Conservation (phyloP, 2,329 filamentous ascomycete genomes). For the Pseudopithomyces chartarum region DNA sequence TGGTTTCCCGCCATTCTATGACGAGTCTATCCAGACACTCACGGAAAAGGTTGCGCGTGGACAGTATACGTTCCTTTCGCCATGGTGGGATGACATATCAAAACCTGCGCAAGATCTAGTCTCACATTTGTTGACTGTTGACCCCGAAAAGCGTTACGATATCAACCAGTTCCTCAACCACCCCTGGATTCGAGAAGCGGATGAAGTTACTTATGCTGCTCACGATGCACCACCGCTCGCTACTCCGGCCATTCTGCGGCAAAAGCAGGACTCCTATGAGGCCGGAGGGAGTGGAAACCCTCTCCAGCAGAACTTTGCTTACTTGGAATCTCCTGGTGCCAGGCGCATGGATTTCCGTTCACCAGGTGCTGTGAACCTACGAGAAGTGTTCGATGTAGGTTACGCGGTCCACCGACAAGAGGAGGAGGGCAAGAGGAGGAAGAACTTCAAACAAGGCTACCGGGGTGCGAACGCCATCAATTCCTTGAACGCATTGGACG, state of each 20-base stretch:
- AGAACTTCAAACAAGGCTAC: constrained; percentile 77
- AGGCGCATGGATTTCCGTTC: constrained; percentile 91
- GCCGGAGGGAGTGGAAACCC: constrained; percentile 35
- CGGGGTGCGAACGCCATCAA: constrained; percentile 68
- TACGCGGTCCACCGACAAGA: constrained; percentile 97
- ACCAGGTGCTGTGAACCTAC: constrained; percentile 90
- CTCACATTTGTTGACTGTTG: constrained; percentile 88
- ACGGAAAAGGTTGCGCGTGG: constrained; percentile 97
- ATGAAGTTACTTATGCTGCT: constrained; percentile 70
- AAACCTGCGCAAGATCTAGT: constrained; percentile 93
- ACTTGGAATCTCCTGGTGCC: constrained; percentile 65
- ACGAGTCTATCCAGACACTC: constrained; percentile 94
- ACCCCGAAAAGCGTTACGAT: constrained; percentile 92
- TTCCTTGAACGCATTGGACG: constrained; percentile 67
- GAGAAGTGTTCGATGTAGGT: constrained; percentile 97
- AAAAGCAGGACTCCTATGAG: constrained; percentile 56
- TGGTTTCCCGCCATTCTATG: constrained; percentile 97
- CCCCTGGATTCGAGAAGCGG: constrained; percentile 82
- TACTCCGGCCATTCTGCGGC: constrained; percentile 64
- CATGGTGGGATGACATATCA: constrained; percentile 99
- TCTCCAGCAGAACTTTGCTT: constrained; percentile 57
- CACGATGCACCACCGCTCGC: constrained; percentile 73
- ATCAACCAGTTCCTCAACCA: constrained; percentile 93
- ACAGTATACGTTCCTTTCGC: constrained; percentile 96
- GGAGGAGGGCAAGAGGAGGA: constrained; percentile 90